A percentile compares a stretch with the other conserved stretches of the same genome.
Conservation (phyloP, 1,284 basidiomycete species). For the Pascua guehoae region DNA sequence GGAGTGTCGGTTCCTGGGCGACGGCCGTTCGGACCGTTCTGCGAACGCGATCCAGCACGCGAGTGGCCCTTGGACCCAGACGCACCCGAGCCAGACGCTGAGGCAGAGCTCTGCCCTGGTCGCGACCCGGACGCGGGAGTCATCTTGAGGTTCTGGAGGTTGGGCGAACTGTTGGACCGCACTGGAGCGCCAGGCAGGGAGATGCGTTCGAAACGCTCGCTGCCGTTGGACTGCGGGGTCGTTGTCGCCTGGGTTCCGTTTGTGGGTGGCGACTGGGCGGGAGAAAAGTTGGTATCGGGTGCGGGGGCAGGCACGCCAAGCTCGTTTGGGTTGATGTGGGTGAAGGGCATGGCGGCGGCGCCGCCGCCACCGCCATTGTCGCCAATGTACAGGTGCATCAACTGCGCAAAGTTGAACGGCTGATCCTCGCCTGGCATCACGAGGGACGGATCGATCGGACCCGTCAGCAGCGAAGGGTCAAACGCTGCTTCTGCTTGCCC, state of each 20-base stretch:
- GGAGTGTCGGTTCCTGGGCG: conserved; percentile 12
- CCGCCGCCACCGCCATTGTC: conserved; percentile 26
- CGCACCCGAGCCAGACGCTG: neutral
- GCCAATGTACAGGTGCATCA: conserved; percentile 50
- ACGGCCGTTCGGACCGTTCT: neutral
- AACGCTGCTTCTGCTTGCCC: neutral
- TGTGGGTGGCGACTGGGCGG: conserved; percentile 25
- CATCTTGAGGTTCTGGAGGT: conserved; percentile 34
- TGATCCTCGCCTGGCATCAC: conserved; percentile 19
- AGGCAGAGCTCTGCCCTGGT: neutral
- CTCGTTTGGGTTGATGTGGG: conserved; percentile 82
- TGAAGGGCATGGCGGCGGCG: conserved; percentile 55
- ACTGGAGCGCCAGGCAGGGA: conserved; percentile 16
- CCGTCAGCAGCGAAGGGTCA: conserved; percentile 2
- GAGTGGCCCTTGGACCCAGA: neutral
- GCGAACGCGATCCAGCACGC: too few species aligned
- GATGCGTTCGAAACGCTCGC: conserved; percentile 24
- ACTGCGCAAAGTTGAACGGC: conserved; percentile 48
- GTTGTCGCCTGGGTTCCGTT: conserved; percentile 33
- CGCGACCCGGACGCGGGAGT: neutral
- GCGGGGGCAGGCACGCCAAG: conserved; percentile 40
- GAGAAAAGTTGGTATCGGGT: neutral
- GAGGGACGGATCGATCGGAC: neutral
- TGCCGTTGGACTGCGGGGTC: conserved; percentile 32
- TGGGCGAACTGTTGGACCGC: conserved; percentile 46